A percentile compares a stretch with the other conserved stretches of the same genome.
phyloP scores from a whole-genome alignment of 2,329 filamentous ascomycete species.

The Zalaria sp. region DNA sequence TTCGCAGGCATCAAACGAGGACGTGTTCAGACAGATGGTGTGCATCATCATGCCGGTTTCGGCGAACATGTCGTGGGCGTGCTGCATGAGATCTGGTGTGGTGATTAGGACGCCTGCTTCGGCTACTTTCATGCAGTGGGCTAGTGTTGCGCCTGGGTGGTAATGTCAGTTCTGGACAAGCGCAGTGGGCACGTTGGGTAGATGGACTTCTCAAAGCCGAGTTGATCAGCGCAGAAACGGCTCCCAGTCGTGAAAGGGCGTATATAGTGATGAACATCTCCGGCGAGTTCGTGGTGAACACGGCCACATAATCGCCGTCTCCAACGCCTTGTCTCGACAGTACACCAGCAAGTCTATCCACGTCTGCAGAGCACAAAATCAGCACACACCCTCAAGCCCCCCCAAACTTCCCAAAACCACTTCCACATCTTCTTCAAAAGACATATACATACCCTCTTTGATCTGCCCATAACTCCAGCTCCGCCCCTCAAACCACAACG shows the following conservation, averaged over 20 bases:
- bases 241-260: slow-evolving; percentile 70
- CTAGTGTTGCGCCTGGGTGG: slow-evolving; percentile 46
- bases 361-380: not conserved
- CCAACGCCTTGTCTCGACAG: slow-evolving; percentile 40
- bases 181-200: too few relatives aligned
- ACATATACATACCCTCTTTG: not conserved
- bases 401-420: too few relatives aligned
- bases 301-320: slow-evolving; percentile 60
- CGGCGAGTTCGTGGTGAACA: slow-evolving; percentile 73
- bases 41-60: not conserved
- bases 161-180: too few relatives aligned
- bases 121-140: slow-evolving; percentile 33
- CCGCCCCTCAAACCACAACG: not conserved
- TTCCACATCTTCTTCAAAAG: not conserved
- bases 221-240: slow-evolving; percentile 73
- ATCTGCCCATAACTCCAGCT: not conserved
- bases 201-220: slow-evolving; percentile 51
- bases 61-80: not conserved
- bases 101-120: slow-evolving; percentile 36
- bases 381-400: too few relatives aligned
- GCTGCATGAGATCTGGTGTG: slow-evolving; percentile 5
- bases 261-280: slow-evolving; percentile 61
- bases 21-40: not conserved
- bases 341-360: not conserved
- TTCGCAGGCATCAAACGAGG: not conserved